A percentile compares a stretch with the other conserved stretches of the same genome.
Conservation (phyloP, 2,329 filamentous ascomycete species). For the Fusarium dlaminii region DNA sequence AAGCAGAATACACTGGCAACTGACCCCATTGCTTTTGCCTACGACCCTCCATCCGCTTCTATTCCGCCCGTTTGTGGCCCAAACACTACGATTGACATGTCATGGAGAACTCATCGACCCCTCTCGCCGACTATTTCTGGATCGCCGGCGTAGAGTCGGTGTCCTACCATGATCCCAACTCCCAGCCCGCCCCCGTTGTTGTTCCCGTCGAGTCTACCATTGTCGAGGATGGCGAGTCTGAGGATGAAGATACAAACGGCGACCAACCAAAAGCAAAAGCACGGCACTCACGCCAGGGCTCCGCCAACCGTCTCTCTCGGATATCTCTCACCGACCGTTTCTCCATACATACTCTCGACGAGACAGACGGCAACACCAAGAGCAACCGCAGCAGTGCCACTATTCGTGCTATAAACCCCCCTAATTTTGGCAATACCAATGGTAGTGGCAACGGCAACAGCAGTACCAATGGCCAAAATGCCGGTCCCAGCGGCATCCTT, state of each 20-base stretch:
- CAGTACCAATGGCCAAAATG: constrained; percentile 25
- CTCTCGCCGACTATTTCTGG: constrained; percentile 80
- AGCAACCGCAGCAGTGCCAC: constrained; percentile 75
- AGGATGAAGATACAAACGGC: constrained; percentile 51
- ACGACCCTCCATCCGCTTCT: constrained; percentile 4
- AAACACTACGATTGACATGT: constrained; percentile 52
- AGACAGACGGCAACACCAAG: constrained; percentile 64
- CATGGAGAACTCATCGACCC: constrained; percentile 70
- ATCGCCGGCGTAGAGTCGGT: constrained; percentile 76
- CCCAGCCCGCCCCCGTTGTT: constrained; percentile 34
- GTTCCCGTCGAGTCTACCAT: constrained; percentile 66
- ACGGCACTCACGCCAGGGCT: constrained; percentile 70
- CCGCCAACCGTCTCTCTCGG: constrained; percentile 67
- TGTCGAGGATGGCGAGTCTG: constrained; percentile 68
- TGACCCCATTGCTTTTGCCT: constrained; percentile 1
- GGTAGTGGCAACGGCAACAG: constrained; percentile 35
- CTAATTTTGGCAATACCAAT: constrained; percentile 39
- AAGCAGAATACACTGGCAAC: constrained; percentile 12
- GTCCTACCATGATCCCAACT: constrained; percentile 67
- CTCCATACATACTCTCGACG: constrained; percentile 66
- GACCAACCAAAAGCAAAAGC: constrained; percentile 40
- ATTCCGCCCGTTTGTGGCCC: constrained; percentile 37
- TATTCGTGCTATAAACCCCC: constrained; percentile 59
- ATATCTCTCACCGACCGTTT: constrained; percentile 59
- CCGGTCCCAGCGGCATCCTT: constrained; percentile 35